Conservation (phyloP, 495 filamentous ascomycete species). For the Umbilicaria muhlenbergii region DNA sequence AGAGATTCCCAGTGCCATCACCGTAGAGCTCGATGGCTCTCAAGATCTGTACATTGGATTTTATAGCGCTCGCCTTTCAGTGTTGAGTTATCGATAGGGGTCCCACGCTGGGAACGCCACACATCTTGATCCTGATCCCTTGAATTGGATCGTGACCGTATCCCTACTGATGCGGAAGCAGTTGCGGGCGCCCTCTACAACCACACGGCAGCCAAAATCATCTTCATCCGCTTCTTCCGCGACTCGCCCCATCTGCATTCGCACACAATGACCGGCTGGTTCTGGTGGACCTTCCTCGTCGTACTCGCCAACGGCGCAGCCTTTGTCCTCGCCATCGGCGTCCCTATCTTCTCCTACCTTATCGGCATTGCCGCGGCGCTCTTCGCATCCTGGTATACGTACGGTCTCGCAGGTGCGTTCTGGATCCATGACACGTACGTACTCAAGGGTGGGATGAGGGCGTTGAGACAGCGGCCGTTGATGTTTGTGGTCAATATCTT, state of each 20-base stretch:
- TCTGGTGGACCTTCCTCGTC: conserved; percentile 26
- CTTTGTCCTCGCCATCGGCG: conserved; percentile 29
- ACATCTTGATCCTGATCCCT: too few species aligned
- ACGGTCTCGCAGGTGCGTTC: conserved; percentile 23
- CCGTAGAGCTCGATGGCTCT: too few species aligned
- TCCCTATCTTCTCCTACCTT: conserved; percentile 37
- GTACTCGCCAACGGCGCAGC: conserved; percentile 23
- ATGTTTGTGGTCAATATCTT: conserved; percentile 25
- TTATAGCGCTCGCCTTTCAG: too few species aligned
- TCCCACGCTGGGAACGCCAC: too few species aligned
- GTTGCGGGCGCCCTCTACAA: conserved; percentile 46
- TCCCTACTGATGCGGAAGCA: too few species aligned
- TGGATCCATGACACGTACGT: conserved; percentile 19
- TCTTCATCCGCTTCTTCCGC: conserved; percentile 47
- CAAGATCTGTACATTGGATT: too few species aligned
- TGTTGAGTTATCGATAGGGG: too few species aligned
- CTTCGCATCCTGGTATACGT: conserved; percentile 26
- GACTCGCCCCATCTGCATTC: conserved; percentile 29
- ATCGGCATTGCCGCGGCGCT: conserved; percentile 30
- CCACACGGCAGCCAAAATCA: conserved; percentile 40
- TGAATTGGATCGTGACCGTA: too few species aligned
- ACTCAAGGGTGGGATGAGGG: conserved; percentile 19
- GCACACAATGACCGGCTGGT: conserved; percentile 30
- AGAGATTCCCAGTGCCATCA: too few species aligned
- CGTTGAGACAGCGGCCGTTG: conserved; percentile 7